These are phyloP conservation scores for Beverwykella pulmonaria DNA, from an alignment of 495 filamentous ascomycete species.

Conservation along the genomic window DNA sequence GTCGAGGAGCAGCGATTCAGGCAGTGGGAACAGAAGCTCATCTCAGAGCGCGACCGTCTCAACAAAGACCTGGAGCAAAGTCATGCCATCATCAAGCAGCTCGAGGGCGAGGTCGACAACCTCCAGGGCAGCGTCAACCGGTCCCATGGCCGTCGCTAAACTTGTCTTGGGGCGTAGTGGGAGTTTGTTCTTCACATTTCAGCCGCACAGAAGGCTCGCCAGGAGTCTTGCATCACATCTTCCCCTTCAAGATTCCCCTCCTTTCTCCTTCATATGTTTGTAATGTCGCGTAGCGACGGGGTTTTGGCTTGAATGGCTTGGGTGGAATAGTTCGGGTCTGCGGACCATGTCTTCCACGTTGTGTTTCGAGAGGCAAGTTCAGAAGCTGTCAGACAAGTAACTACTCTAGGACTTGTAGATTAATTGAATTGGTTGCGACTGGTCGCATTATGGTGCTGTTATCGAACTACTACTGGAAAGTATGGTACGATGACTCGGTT, in stretches of 20 bases:
- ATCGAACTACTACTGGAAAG: no score
- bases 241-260: conserved; percentile 38
- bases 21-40: conserved; percentile 99
- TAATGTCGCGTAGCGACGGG: conserved; percentile 37
- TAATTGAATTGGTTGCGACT: conserved; percentile 32
- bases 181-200: conserved; percentile 12
- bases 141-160: conserved; percentile 93
- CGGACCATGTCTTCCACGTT: neutral
- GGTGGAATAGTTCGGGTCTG: neutral
- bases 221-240: conserved; percentile 11
- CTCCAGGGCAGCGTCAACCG: conserved; percentile 91
- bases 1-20: conserved; percentile 98
- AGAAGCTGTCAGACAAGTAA: conserved; percentile 19
- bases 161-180: neutral
- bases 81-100: conserved; percentile 92
- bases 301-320: conserved; percentile 2
- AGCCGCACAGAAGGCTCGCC: conserved; percentile 4
- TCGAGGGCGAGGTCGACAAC: conserved; percentile 88
- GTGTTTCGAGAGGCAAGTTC: conserved; percentile 3
- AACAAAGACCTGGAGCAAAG: conserved; percentile 99
- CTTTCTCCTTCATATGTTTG: conserved; percentile 40
- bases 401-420: conserved; percentile 29
- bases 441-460: conserved; percentile 13
- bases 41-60: conserved; percentile 92
- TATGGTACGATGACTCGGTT: no score